Evolutionary conservation across 2,329 filamentous ascomycete species (phyloP).

Genomic region (Diplodia intermedia): DNA sequence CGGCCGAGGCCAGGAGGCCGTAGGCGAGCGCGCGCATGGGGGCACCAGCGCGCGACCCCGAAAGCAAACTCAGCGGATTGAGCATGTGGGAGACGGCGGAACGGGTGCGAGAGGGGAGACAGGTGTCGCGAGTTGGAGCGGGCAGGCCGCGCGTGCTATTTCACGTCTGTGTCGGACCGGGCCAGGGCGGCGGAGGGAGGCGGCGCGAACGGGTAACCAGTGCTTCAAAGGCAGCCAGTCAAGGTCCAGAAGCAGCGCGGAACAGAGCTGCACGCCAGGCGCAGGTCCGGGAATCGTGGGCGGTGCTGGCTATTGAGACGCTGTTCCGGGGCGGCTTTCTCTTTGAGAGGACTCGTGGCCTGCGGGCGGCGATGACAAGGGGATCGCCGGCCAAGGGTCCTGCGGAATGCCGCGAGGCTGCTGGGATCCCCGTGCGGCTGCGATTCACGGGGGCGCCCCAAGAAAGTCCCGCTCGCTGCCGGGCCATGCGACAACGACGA

Average conservation of each 20-base stretch:
- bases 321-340: constrained; percentile 15
- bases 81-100: constrained; percentile 36
- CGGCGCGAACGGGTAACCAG: constrained; percentile 13
- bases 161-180: constrained; percentile 40
- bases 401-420: constrained; percentile 21
- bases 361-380: constrained; percentile 23
- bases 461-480: not conserved
- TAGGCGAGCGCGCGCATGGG: constrained; percentile 46
- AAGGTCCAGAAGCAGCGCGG: constrained; percentile 30
- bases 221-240: constrained; percentile 5
- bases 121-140: constrained; percentile 34
- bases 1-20: constrained; percentile 43
- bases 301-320: constrained; percentile 20
- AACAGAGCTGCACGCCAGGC: constrained; percentile 32
- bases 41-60: constrained; percentile 35
- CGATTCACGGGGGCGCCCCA: constrained; percentile 19
- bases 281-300: constrained; percentile 34
- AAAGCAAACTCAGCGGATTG: constrained; percentile 38
- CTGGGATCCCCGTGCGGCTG: constrained; percentile 21
- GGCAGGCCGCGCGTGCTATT: constrained; percentile 42
- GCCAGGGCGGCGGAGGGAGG: constrained; percentile 15
- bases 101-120: constrained; percentile 34
- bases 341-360: constrained; percentile 35
- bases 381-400: constrained; percentile 32
- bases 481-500: not conserved